Conservation (phyloP, 164 flowering plant genomes). For the Echeveria elegans region DNA sequence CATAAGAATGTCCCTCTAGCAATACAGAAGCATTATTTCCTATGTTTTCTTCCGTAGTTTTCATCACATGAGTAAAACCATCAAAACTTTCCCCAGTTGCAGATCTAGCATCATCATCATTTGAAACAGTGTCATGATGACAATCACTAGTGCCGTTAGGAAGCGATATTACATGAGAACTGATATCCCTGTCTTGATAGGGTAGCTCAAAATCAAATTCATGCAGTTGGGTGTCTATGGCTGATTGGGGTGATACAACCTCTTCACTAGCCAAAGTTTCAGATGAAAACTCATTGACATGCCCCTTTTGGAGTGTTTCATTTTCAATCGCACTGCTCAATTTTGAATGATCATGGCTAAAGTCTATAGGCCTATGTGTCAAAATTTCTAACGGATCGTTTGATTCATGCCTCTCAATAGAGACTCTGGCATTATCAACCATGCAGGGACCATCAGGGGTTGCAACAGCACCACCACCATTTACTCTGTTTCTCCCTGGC, state of each 20-base stretch:
- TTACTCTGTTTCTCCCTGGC: not conserved
- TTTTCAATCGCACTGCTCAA: slow-evolving; percentile 10
- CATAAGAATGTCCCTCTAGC: not conserved
- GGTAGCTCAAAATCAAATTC: slow-evolving; percentile 11
- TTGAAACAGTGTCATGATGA: slow-evolving; percentile 7
- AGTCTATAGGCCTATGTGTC: slow-evolving; percentile 10
- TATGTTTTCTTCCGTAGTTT: not conserved
- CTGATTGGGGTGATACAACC: slow-evolving; percentile 14
- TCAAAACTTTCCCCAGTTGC: slow-evolving; percentile 5
- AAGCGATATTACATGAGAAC: slow-evolving; percentile 9
- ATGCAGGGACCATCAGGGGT: not conserved
- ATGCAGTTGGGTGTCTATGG: slow-evolving; percentile 15
- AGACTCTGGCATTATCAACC: not conserved
- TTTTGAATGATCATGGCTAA: slow-evolving; percentile 14
- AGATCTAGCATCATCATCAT: slow-evolving; percentile 7
- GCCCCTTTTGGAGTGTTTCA: slow-evolving; percentile 12
- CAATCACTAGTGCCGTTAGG: slow-evolving; percentile 3
- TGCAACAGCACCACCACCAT: not conserved
- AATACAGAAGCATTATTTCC: not conserved
- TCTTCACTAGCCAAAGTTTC: slow-evolving; percentile 11
- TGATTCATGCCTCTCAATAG: not conserved
- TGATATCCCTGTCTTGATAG: slow-evolving; percentile 16
- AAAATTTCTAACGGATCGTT: not conserved
- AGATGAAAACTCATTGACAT: slow-evolving; percentile 14
- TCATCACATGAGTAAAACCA: not conserved